Conservation (phyloP, 2,329 filamentous ascomycete genomes). For the Ceratocystis papillata region DNA sequence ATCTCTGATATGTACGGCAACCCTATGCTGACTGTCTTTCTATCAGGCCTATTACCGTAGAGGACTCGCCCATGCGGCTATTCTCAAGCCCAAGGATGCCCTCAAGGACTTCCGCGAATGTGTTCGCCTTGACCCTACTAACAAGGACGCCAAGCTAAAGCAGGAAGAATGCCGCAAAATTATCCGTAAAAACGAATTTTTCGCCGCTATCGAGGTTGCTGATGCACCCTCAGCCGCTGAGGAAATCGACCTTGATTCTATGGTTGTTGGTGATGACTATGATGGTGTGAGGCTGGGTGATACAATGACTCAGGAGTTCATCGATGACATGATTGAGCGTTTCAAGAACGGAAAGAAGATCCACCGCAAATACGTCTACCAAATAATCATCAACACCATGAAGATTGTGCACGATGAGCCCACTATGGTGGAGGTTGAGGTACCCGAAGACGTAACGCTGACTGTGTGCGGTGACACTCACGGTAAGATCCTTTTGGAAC, state of each 20-base stretch:
- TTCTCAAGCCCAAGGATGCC: conserved; percentile 77
- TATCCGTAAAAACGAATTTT: conserved; percentile 82
- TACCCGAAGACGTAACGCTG: conserved; percentile 64
- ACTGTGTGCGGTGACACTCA: conserved; percentile 98
- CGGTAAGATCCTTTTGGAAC: conserved; percentile 44
- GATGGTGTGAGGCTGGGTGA: conserved; percentile 69
- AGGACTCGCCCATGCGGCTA: conserved; percentile 83
- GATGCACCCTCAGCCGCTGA: conserved; percentile 89
- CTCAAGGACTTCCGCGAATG: conserved; percentile 87
- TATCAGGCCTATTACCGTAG: conserved; percentile 81
- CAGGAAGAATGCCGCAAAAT: conserved; percentile 89
- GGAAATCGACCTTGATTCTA: conserved; percentile 76
- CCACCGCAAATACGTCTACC: conserved; percentile 92
- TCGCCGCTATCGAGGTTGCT: conserved; percentile 85
- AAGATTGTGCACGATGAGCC: conserved; percentile 84
- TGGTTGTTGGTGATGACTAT: conserved; percentile 70
- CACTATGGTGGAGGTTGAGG: conserved; percentile 90
- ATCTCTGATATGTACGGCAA: not conserved
- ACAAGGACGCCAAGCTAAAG: conserved; percentile 85
- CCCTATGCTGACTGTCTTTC: not conserved
- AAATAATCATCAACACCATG: conserved; percentile 84
- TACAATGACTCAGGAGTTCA: conserved; percentile 91
- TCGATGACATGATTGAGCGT: conserved; percentile 90
- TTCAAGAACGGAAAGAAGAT: conserved; percentile 96
- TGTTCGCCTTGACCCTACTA: conserved; percentile 71